These are phyloP conservation scores for Globisporangium takayamanum DNA, from an alignment of 352 stramenopile species.

Conservation along the genomic window DNA sequence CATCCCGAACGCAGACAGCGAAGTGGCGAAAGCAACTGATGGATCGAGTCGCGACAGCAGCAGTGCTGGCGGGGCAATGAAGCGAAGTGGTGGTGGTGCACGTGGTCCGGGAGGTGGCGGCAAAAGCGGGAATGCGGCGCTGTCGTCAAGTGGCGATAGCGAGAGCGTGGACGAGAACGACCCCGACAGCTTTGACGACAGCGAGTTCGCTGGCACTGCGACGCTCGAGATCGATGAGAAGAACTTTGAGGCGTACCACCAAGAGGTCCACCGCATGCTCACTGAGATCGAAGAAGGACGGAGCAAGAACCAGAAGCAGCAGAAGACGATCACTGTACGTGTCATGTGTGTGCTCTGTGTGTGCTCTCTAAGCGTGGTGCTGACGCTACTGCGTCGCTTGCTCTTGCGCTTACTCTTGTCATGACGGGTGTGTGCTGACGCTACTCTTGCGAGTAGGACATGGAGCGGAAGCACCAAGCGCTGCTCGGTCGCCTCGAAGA, in stretches of 20 bases:
- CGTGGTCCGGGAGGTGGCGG: too few relatives aligned
- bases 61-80: not conserved
- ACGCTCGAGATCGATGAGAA: slow-evolving; percentile 44
- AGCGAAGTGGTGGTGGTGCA: too few relatives aligned
- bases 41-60: not conserved
- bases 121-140: too few relatives aligned
- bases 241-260: slow-evolving; percentile 65
- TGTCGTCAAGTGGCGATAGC: not conserved
- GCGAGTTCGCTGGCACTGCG: not conserved
- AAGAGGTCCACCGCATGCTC: slow-evolving; percentile 57
- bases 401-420: too few relatives aligned
- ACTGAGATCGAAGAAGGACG: slow-evolving; percentile 59
- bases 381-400: not conserved
- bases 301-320: slow-evolving; percentile 46
- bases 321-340: slow-evolving; percentile 61
- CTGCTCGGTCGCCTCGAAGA: slow-evolving; percentile 61
- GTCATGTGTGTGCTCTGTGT: not conserved
- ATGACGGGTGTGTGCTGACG: not conserved
- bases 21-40: slow-evolving; percentile 1
- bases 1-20: slow-evolving; percentile 14
- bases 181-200: slow-evolving; percentile 10
- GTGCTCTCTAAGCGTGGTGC: too few relatives aligned
- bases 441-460: slow-evolving; percentile 26
- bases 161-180: not conserved
- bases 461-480: slow-evolving; percentile 61